Evolutionary conservation across 495 filamentous ascomycete genomes (phyloP).

Genomic region (Xylaria flabelliformis): DNA sequence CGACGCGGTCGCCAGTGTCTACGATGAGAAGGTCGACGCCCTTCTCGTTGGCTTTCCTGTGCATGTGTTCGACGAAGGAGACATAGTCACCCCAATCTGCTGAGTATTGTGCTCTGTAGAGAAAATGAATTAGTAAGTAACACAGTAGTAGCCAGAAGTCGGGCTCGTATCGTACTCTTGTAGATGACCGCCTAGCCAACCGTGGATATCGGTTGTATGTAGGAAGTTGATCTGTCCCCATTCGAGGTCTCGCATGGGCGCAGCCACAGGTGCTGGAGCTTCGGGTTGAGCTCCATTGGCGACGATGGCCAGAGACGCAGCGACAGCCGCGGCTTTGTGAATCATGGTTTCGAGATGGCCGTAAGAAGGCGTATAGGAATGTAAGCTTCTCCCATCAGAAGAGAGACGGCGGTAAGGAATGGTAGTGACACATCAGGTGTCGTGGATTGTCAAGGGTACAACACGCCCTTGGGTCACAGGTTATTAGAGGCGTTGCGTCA

Average conservation of each 20-base stretch:
- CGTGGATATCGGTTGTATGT: conserved; percentile 93
- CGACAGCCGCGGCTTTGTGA: conserved; percentile 32
- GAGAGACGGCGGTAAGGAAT: background rate
- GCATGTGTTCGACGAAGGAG: conserved; percentile 86
- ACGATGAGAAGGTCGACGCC: conserved; percentile 86
- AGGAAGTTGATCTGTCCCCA: conserved; percentile 96
- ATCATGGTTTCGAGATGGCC: conserved; percentile 30
- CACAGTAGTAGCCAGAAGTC: background rate
- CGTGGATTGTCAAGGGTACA: background rate
- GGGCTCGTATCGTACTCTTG: conserved; percentile 66
- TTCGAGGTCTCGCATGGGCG: conserved; percentile 79
- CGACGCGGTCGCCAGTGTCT: conserved; percentile 92
- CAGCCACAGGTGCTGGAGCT: conserved; percentile 77
- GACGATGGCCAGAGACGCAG: conserved; percentile 39
- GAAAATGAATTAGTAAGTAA: conserved; percentile 4
- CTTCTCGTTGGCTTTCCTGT: conserved; percentile 72
- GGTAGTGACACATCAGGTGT: background rate
- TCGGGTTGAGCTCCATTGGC: conserved; percentile 73
- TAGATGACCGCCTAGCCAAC: conserved; percentile 93
- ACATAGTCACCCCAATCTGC: conserved; percentile 99
- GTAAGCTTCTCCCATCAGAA: conserved; percentile 12
- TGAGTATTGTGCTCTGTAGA: conserved; percentile 76
- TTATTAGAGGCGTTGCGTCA: conserved; percentile 10
- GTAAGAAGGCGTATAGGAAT: background rate
- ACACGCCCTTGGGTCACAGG: background rate